phyloP scores from a whole-genome alignment of 116 monocot species.

The Cymodocea nodosa region DNA sequence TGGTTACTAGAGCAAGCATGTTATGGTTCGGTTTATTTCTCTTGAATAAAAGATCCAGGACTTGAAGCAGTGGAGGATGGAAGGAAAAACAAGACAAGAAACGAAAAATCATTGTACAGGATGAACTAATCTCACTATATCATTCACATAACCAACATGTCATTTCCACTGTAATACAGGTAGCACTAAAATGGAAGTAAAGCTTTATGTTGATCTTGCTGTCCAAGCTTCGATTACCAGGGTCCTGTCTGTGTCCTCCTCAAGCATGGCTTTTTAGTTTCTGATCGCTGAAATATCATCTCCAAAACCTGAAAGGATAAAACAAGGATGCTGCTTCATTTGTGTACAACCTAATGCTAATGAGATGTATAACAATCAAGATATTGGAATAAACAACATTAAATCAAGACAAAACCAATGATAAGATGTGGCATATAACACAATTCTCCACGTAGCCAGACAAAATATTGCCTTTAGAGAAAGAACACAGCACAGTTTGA shows the following conservation, averaged over 20 bases:
- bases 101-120: neutral
- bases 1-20: too few relatives aligned
- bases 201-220: neutral
- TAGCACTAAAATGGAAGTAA: neutral
- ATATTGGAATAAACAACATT: neutral
- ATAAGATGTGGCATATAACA: too few relatives aligned
- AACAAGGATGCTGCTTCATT: neutral
- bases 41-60: too few relatives aligned
- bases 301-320: conserved; percentile 23
- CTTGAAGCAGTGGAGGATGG: too few relatives aligned
- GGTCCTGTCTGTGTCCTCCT: conserved; percentile 57
- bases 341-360: neutral
- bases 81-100: too few relatives aligned
- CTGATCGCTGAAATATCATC: conserved; percentile 32
- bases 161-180: neutral
- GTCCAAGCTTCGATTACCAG: conserved; percentile 22
- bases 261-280: conserved; percentile 36
- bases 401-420: neutral
- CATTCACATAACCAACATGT: neutral
- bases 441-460: too few relatives aligned
- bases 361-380: too few relatives aligned
- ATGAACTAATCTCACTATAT: neutral
- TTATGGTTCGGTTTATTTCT: too few relatives aligned
- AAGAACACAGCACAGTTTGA: too few relatives aligned
- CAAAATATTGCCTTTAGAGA: too few relatives aligned